Evolutionary conservation across 2,329 filamentous ascomycete genomes (phyloP).

Genomic region (Ascosphaera aggregata): DNA sequence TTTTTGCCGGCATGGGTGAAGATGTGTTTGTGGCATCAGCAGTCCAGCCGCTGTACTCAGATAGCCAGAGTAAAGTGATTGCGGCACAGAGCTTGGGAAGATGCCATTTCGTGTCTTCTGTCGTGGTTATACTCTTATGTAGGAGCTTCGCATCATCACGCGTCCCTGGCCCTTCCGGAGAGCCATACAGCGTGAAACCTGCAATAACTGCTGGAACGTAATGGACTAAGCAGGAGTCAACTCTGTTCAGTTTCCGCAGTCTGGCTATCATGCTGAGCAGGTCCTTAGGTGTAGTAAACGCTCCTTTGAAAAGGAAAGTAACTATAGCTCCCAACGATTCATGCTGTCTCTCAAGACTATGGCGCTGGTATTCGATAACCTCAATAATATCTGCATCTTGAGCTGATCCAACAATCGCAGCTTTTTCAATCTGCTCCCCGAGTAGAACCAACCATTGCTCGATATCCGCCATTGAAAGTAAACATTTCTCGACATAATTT

Average conservation of each 20-base stretch:
- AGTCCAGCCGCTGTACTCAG: slow-evolving; percentile 81
- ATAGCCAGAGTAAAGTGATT: slow-evolving; percentile 64
- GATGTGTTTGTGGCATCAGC: slow-evolving; percentile 42
- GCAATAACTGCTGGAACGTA: slow-evolving; percentile 58
- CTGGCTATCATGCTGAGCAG: slow-evolving; percentile 47
- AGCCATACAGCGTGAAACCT: slow-evolving; percentile 56
- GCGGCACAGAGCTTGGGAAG: slow-evolving; percentile 57
- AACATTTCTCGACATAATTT: slow-evolving; percentile 48
- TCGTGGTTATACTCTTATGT: slow-evolving; percentile 40
- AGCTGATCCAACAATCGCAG: slow-evolving; percentile 46
- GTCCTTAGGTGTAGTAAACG: slow-evolving; percentile 45
- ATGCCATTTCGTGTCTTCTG: slow-evolving; percentile 47
- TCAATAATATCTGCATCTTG: slow-evolving; percentile 44
- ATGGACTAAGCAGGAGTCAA: slow-evolving; percentile 55
- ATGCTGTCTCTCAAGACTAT: slow-evolving; percentile 69
- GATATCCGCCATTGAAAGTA: slow-evolving; percentile 52
- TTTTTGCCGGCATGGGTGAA: slow-evolving; percentile 34
- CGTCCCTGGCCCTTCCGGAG: slow-evolving; percentile 44
- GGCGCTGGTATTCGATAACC: slow-evolving; percentile 55
- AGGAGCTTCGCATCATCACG: slow-evolving; percentile 47
- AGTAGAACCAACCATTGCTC: slow-evolving; percentile 55
- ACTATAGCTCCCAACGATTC: slow-evolving; percentile 68
- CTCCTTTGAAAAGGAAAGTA: slow-evolving; percentile 52
- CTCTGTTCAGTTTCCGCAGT: slow-evolving; percentile 48
- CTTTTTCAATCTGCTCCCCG: slow-evolving; percentile 51